Conservation (phyloP, 2,329 filamentous ascomycete genomes). For the Catunica adiposa region DNA sequence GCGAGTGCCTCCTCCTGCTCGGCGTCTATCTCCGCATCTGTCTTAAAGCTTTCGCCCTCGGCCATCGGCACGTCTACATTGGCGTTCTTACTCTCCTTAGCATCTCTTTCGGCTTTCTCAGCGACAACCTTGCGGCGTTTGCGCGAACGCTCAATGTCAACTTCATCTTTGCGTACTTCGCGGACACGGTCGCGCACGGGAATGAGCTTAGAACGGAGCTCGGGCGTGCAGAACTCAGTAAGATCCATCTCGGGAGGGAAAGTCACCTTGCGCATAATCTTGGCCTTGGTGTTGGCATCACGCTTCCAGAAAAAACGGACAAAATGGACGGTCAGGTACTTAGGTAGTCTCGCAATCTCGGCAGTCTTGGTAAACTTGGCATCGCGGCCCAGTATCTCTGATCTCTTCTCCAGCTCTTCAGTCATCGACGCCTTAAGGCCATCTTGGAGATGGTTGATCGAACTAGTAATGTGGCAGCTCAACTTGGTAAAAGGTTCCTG, state of each 20-base stretch:
- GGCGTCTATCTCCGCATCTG: conserved; percentile 79
- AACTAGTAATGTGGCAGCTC: conserved; percentile 81
- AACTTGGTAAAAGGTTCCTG: conserved; percentile 76
- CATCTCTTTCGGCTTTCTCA: conserved; percentile 32
- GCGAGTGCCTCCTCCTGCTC: conserved; percentile 63
- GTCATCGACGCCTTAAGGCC: conserved; percentile 67
- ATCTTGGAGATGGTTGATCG: conserved; percentile 80
- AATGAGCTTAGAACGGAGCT: conserved; percentile 63
- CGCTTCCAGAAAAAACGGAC: conserved; percentile 97
- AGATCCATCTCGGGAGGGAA: conserved; percentile 88
- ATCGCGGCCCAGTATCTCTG: conserved; percentile 58
- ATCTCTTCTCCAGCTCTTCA: conserved; percentile 84
- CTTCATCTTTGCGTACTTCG: conserved; percentile 84
- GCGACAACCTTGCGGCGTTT: conserved; percentile 67
- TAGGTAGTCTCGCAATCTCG: conserved; percentile 76
- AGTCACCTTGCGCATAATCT: conserved; percentile 97
- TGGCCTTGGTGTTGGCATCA: conserved; percentile 92
- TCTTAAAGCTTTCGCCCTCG: conserved; percentile 59
- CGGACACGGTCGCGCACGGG: conserved; percentile 94
- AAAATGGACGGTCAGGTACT: conserved; percentile 93
- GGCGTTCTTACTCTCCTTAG: conserved; percentile 19
- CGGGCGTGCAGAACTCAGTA: conserved; percentile 88
- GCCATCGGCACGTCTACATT: conserved; percentile 59
- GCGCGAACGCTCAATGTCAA: conserved; percentile 77
- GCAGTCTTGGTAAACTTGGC: conserved; percentile 79